A percentile compares a stretch with the other conserved stretches of the same genome.
phyloP scores from a whole-genome alignment of 306 rosid species.

The Quercus cerris region DNA sequence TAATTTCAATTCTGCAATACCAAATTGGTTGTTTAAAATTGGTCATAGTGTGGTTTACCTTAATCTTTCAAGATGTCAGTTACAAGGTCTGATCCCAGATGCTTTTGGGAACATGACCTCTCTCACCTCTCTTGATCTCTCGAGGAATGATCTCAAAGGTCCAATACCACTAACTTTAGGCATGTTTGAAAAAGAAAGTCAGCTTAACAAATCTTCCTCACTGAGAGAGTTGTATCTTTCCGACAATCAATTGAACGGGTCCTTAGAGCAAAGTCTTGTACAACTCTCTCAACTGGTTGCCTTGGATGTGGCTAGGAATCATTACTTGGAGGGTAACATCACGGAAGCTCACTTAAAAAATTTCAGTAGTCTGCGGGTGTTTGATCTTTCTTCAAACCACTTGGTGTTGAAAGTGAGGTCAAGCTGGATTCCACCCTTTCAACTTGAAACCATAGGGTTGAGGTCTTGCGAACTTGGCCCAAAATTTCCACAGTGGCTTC shows the following conservation, averaged over 20 bases:
- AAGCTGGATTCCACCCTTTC: constrained; percentile 15
- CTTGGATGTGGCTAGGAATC: neutral
- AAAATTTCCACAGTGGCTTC: constrained; percentile 24
- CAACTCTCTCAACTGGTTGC: neutral
- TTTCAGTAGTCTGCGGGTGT: neutral
- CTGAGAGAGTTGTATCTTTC: constrained; percentile 12
- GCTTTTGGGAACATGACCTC: neutral
- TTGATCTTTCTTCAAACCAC: constrained; percentile 10
- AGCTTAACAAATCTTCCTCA: neutral
- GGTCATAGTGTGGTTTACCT: constrained; percentile 1
- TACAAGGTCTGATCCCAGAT: constrained; percentile 12
- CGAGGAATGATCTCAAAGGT: neutral
- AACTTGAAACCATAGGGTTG: constrained; percentile 18
- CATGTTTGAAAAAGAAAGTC: neutral
- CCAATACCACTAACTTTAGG: constrained; percentile 19
- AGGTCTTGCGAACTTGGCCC: neutral
- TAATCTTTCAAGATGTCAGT: neutral
- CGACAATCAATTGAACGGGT: neutral
- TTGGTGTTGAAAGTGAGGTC: constrained; percentile 7
- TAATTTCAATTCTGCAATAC: neutral
- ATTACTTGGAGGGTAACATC: constrained; percentile 4
- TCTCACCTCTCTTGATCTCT: constrained; percentile 16
- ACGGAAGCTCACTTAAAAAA: neutral
- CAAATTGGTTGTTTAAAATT: constrained; percentile 23
- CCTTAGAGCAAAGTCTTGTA: neutral